phyloP scores from a whole-genome alignment of 2,329 filamentous ascomycete genomes.

The Xylariaceae sp. region DNA sequence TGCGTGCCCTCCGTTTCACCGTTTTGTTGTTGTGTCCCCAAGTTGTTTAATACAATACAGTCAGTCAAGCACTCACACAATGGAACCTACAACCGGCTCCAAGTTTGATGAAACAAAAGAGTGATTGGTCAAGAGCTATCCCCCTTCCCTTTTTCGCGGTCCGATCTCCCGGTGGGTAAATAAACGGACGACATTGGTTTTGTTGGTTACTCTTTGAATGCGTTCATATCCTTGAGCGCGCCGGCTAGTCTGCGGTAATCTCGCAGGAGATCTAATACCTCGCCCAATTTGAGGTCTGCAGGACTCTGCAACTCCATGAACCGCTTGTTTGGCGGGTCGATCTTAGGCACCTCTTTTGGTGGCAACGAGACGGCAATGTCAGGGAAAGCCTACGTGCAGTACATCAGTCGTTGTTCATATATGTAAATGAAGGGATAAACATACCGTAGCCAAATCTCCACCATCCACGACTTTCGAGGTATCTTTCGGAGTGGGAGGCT shows the following conservation, averaged over 20 bases:
- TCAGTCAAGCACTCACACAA: background rate
- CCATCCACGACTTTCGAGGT: conserved; percentile 39
- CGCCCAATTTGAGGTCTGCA: conserved; percentile 64
- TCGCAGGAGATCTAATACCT: conserved; percentile 64
- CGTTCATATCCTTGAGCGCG: conserved; percentile 57
- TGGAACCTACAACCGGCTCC: background rate
- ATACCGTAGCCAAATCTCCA: conserved; percentile 53
- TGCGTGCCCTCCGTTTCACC: too few species aligned
- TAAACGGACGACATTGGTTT: background rate
- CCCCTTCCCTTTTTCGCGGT: background rate
- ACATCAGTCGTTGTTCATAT: conserved; percentile 1
- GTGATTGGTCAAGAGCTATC: background rate
- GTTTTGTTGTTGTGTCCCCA: background rate
- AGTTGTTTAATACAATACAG: background rate
- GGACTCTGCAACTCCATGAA: conserved; percentile 70
- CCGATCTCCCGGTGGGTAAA: background rate
- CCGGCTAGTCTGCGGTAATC: conserved; percentile 70
- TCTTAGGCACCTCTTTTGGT: conserved; percentile 49
- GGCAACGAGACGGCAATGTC: conserved; percentile 52
- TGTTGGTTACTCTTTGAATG: conserved; percentile 43
- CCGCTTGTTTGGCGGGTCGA: conserved; percentile 62
- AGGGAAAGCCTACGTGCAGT: conserved; percentile 48
- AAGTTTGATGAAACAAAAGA: background rate
- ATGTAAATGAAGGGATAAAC: conserved; percentile 18
- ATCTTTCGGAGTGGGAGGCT: conserved; percentile 37